Percentiles rank a stretch among this genome's conserved stretches.
Evolutionary conservation across 805 yeast species (phyloP).

Genomic region (Teunomyces stri): DNA sequence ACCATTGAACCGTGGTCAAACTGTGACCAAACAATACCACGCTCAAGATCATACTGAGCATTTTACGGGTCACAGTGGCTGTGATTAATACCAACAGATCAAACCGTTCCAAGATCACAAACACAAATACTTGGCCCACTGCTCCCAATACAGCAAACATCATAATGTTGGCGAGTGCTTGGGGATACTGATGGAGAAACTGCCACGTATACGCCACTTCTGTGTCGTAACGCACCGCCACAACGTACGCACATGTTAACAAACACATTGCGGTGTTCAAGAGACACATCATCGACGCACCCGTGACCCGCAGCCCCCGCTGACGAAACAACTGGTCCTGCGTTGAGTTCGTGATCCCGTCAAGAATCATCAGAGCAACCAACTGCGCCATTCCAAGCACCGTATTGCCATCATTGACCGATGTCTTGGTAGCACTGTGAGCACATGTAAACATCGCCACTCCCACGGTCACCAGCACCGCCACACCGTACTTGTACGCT

Average conservation of each 20-base stretch:
- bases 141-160: conserved; percentile 80
- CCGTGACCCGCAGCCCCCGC: conserved; percentile 51
- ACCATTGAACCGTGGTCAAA: conserved; percentile 65
- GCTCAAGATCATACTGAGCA: conserved; percentile 90
- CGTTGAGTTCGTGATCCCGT: conserved; percentile 90
- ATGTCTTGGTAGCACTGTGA: conserved; percentile 19
- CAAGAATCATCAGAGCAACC: conserved; percentile 65
- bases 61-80: conserved; percentile 93
- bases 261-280: conserved; percentile 45
- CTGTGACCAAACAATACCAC: conserved; percentile 84
- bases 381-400: conserved; percentile 61
- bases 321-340: conserved; percentile 79
- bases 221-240: conserved; percentile 34
- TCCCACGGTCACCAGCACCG: conserved; percentile 75
- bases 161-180: conserved; percentile 56
- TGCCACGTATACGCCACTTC: conserved; percentile 50
- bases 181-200: conserved; percentile 53
- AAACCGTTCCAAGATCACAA: conserved; percentile 75
- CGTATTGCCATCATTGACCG: conserved; percentile 41
- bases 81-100: conserved; percentile 86
- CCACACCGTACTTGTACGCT: conserved; percentile 72
- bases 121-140: conserved; percentile 91
- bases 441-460: conserved; percentile 72
- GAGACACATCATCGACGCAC: conserved; percentile 85
- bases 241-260: conserved; percentile 50